phyloP scores from a whole-genome alignment of 2,329 filamentous ascomycete genomes.

The Pyricularia sp. region DNA sequence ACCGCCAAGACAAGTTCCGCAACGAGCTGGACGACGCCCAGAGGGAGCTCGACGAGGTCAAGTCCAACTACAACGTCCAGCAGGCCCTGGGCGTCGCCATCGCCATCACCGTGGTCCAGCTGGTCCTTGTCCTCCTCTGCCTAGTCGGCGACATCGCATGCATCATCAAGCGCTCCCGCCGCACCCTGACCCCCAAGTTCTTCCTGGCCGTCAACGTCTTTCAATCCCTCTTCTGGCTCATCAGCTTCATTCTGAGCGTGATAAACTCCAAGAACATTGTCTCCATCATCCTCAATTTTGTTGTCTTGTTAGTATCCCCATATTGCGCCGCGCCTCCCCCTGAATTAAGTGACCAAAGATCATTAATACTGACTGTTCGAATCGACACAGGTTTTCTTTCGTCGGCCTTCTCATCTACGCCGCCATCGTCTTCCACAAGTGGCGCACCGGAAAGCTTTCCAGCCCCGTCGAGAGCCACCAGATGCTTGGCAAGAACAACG shows the following conservation, averaged over 20 bases:
- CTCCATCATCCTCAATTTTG: slow-evolving; percentile 13
- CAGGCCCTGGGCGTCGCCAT: slow-evolving; percentile 9
- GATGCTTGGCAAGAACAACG: neutral
- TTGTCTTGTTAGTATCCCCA: slow-evolving; percentile 17
- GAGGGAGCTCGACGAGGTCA: neutral
- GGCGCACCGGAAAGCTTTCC: neutral
- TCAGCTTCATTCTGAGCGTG: slow-evolving; percentile 18
- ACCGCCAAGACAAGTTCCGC: slow-evolving; percentile 10
- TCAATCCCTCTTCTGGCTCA: slow-evolving; percentile 17
- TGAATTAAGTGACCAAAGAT: neutral
- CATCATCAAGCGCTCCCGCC: slow-evolving; percentile 21
- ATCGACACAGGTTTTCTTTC: slow-evolving; percentile 19
- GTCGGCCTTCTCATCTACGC: slow-evolving; percentile 23
- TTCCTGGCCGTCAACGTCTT: slow-evolving; percentile 21
- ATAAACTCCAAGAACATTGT: slow-evolving; percentile 10
- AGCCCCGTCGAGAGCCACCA: neutral
- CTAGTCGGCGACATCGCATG: slow-evolving; percentile 20
- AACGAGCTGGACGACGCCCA: slow-evolving; percentile 3
- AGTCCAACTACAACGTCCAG: slow-evolving; percentile 10
- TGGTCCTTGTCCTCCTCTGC: slow-evolving; percentile 17
- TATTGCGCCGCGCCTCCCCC: too few species aligned
- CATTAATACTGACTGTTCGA: neutral
- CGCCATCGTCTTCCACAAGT: slow-evolving; percentile 14
- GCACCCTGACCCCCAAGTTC: slow-evolving; percentile 20
- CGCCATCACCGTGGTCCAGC: slow-evolving; percentile 15